phyloP scores from a whole-genome alignment of 192 early-diverging fungal genomes.

The Chytriomyces hyalinus region DNA sequence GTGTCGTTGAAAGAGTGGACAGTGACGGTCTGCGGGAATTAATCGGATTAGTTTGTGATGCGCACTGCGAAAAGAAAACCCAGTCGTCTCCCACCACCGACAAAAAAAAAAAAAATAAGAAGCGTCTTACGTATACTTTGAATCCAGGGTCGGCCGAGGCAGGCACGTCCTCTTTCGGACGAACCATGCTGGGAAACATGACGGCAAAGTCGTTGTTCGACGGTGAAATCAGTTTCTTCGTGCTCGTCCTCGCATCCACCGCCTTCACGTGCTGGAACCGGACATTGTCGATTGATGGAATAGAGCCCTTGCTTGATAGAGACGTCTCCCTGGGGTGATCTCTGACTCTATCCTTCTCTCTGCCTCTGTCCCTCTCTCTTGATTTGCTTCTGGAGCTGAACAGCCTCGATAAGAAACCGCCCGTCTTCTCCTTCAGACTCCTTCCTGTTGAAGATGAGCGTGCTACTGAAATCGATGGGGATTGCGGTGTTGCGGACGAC shows the following conservation, averaged over 20 bases:
- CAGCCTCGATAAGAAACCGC: neutral
- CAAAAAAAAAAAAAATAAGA: neutral
- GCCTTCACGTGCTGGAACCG: neutral
- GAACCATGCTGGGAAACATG: neutral
- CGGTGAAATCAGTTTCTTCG: neutral
- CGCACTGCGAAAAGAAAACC: neutral
- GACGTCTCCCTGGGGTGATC: neutral
- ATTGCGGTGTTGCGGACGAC: neutral
- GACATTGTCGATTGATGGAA: neutral
- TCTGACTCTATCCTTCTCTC: neutral
- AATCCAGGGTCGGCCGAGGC: neutral
- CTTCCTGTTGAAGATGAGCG: neutral
- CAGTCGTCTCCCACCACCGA: neutral
- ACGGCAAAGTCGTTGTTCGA: neutral
- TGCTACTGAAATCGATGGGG: neutral
- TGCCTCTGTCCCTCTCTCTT: neutral
- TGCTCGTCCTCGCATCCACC: neutral
- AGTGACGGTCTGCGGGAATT: neutral
- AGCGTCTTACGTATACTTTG: neutral
- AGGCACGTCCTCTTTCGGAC: neutral
- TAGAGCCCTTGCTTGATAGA: neutral
- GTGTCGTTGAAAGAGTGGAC: conserved; percentile 8
- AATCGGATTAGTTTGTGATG: neutral
- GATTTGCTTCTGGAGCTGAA: neutral
- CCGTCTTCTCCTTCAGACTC: neutral